phyloP scores from a whole-genome alignment of 2,329 filamentous ascomycete genomes.

The Fusarium nisikadoi region DNA sequence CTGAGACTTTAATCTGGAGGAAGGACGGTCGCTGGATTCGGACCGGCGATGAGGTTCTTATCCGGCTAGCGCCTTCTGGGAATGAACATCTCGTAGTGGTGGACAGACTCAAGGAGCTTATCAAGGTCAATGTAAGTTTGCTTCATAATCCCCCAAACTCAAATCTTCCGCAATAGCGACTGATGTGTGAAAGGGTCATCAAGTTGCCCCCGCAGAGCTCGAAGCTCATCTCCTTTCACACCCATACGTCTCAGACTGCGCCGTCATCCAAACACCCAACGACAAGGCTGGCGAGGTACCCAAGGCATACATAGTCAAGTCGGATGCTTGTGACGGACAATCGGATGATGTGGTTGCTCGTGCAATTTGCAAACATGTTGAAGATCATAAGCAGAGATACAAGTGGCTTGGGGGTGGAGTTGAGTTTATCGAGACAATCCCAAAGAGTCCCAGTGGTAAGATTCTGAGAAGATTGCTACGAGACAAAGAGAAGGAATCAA shows the following conservation, averaged over 20 bases:
- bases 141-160: fast-evolving
- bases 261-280: background rate
- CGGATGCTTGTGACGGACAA: fast-evolving
- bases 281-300: background rate
- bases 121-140: background rate
- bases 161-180: background rate
- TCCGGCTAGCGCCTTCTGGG: background rate
- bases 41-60: background rate
- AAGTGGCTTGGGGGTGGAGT: background rate
- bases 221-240: background rate
- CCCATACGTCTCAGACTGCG: background rate
- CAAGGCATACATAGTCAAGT: background rate
- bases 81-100: fast-evolving
- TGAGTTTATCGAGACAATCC: background rate
- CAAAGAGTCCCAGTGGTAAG: background rate
- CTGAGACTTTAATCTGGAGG: fast-evolving
- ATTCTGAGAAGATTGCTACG: fast-evolving
- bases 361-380: background rate
- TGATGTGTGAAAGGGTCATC: background rate
- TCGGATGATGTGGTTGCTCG: fast-evolving
- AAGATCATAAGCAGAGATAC: background rate
- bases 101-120: background rate
- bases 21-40: background rate
- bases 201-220: background rate
- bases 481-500: background rate